These are phyloP conservation scores for Pyrenula massariospora DNA, from an alignment of 495 filamentous ascomycete species.

Conservation along the genomic window DNA sequence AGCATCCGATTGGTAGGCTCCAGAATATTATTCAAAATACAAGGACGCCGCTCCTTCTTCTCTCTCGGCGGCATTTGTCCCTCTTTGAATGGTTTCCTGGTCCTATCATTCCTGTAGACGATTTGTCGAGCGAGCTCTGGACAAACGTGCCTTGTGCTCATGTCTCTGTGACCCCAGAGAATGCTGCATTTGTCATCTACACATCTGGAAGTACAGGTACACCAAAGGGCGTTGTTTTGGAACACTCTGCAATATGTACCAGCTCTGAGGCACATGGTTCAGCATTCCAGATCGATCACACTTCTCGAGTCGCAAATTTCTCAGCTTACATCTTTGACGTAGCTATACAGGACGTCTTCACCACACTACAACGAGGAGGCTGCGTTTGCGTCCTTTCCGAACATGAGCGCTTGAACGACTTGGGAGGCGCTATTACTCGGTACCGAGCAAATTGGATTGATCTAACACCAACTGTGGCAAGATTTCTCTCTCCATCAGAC, in stretches of 20 bases:
- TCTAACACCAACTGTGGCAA: constrained; percentile 22
- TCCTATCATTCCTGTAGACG: constrained; percentile 27
- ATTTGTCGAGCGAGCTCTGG: constrained; percentile 25
- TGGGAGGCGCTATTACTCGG: constrained; percentile 22
- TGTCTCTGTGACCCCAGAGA: constrained; percentile 27
- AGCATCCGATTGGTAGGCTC: constrained; percentile 13
- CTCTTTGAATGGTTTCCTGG: constrained; percentile 24
- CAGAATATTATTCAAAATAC: constrained; percentile 28
- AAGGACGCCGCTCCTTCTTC: constrained; percentile 27
- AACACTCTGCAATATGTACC: constrained; percentile 33
- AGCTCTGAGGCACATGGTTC: constrained; percentile 23
- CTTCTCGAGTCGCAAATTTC: constrained; percentile 43
- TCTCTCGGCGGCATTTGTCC: constrained; percentile 24
- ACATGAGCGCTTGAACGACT: constrained; percentile 11
- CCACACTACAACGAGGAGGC: constrained; percentile 26
- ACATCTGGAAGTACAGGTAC: constrained; percentile 42
- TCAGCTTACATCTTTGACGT: constrained; percentile 33
- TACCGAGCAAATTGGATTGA: constrained; percentile 20
- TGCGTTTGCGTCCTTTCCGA: constrained; percentile 31
- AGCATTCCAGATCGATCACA: constrained; percentile 14
- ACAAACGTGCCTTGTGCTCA: constrained; percentile 27
- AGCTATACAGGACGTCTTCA: constrained; percentile 27
- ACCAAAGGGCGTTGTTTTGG: constrained; percentile 40
- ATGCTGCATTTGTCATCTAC: constrained; percentile 39
- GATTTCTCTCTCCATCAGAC: constrained; percentile 7